phyloP scores from a whole-genome alignment of 2,329 filamentous ascomycete genomes.

The Lasiodiplodia sp. region DNA sequence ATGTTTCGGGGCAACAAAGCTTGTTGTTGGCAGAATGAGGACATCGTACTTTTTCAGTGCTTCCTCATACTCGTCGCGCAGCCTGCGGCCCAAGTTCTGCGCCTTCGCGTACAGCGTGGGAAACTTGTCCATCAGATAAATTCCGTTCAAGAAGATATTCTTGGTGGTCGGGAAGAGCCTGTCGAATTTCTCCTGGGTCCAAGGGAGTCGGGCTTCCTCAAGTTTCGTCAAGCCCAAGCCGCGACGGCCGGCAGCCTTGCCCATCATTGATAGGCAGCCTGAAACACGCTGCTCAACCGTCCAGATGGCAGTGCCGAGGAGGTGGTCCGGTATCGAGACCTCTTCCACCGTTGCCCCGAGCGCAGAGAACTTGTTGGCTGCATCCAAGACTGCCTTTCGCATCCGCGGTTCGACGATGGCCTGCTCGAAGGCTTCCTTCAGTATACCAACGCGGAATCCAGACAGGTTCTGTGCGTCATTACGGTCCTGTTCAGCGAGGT shows the following conservation, averaged over 20 bases:
- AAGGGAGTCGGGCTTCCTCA: constrained; percentile 57
- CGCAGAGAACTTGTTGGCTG: constrained; percentile 49
- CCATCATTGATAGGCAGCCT: constrained; percentile 47
- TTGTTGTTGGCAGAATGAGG: constrained; percentile 51
- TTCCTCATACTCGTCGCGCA: constrained; percentile 49
- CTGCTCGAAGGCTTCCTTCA: constrained; percentile 38
- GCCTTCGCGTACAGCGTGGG: constrained; percentile 51
- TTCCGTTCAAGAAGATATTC: constrained; percentile 55
- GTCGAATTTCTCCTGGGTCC: constrained; percentile 57
- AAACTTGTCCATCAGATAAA: constrained; percentile 48
- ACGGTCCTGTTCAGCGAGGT: constrained; percentile 29
- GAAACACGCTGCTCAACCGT: constrained; percentile 51
- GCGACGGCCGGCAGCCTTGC: constrained; percentile 46
- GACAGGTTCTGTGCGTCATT: constrained; percentile 30
- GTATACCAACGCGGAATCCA: constrained; percentile 39
- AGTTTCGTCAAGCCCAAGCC: constrained; percentile 56
- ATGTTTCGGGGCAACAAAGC: constrained; percentile 22
- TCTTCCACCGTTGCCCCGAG: constrained; percentile 58
- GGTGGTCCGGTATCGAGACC: constrained; percentile 58
- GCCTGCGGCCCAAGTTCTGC: constrained; percentile 49
- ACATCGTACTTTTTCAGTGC: constrained; percentile 48
- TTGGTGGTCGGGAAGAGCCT: constrained; percentile 56
- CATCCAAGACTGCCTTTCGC: constrained; percentile 49
- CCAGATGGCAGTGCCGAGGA: constrained; percentile 55
- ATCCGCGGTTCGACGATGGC: constrained; percentile 48